A percentile compares a stretch with the other conserved stretches of the same genome.
phyloP scores from a whole-genome alignment of 2,329 filamentous ascomycete species.

The Ophiostoma angusticollis region DNA sequence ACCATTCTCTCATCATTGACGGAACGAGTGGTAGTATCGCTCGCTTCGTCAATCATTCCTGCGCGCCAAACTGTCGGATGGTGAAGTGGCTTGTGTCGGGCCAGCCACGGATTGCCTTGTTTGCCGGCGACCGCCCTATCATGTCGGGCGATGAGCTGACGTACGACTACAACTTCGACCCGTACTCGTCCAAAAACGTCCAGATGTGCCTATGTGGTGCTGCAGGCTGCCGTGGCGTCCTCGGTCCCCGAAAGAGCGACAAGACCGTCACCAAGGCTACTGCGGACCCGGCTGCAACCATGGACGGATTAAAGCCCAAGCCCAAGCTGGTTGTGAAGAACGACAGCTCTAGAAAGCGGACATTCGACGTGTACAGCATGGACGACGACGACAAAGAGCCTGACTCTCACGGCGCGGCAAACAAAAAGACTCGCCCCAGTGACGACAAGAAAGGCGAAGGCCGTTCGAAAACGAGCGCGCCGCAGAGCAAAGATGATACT shows the following conservation, averaged over 20 bases:
- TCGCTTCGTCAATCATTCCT: constrained; percentile 96
- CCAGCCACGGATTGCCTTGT: constrained; percentile 90
- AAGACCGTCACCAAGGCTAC: constrained; percentile 7
- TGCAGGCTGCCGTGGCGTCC: constrained; percentile 49
- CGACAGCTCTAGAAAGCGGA: constrained; percentile 7
- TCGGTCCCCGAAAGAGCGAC: constrained; percentile 48
- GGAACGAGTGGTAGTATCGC: constrained; percentile 92
- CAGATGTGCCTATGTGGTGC: constrained; percentile 53
- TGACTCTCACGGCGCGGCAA: not conserved
- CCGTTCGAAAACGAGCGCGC: not conserved
- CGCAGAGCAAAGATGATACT: not conserved
- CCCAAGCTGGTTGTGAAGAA: not conserved
- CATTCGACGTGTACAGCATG: constrained; percentile 5
- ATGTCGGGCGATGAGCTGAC: constrained; percentile 93
- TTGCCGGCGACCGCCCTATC: constrained; percentile 79
- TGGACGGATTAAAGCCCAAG: not conserved
- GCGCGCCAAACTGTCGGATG: constrained; percentile 93
- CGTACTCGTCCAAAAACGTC: constrained; percentile 55
- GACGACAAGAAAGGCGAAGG: constrained; percentile 3
- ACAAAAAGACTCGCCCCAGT: constrained; percentile 7
- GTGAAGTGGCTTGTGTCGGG: constrained; percentile 94
- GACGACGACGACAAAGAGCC: constrained; percentile 5
- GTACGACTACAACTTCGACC: constrained; percentile 74
- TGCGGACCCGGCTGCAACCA: constrained; percentile 3
- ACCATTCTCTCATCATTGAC: constrained; percentile 97